Conservation (phyloP, 2,329 filamentous ascomycete genomes). For the Fusarium algeriense region DNA sequence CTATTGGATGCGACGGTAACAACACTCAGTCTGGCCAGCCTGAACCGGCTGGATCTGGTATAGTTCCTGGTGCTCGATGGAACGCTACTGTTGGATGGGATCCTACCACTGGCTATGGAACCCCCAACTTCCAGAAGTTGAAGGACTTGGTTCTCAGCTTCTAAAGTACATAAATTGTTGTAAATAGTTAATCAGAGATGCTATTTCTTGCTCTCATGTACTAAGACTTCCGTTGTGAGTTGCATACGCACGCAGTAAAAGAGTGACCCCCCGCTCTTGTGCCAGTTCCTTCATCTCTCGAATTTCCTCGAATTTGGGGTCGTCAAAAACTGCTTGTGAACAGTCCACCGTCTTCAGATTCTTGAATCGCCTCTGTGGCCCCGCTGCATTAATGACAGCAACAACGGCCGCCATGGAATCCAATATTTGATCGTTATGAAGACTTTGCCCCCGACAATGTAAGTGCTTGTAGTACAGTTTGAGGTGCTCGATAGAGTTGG, state of each 20-base stretch:
- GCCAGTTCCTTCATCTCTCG: neutral
- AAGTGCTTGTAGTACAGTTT: neutral
- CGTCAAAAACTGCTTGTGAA: neutral
- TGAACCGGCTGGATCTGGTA: conserved; percentile 27
- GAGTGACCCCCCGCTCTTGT: neutral
- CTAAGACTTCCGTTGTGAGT: neutral
- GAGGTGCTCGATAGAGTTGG: neutral
- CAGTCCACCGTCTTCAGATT: neutral
- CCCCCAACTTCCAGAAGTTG: conserved; percentile 39
- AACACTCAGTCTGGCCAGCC: conserved; percentile 35
- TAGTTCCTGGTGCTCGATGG: conserved; percentile 37
- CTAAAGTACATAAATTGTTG: neutral
- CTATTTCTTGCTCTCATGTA: fast-evolving
- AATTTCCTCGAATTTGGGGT: neutral
- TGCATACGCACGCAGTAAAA: neutral
- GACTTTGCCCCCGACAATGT: neutral
- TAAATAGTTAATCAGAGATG: neutral
- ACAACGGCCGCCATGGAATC: neutral
- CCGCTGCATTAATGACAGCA: neutral
- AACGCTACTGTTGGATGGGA: conserved; percentile 42
- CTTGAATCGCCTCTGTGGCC: neutral
- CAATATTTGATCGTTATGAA: fast-evolving
- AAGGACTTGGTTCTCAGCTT: conserved; percentile 23
- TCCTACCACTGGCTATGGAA: conserved; percentile 36
- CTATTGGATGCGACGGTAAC: conserved; percentile 48